Evolutionary conservation across 2,329 filamentous ascomycete species (phyloP), one percentile per base, ranked within the genome.

Genomic region (Monosporascus cannonballus): DNA sequence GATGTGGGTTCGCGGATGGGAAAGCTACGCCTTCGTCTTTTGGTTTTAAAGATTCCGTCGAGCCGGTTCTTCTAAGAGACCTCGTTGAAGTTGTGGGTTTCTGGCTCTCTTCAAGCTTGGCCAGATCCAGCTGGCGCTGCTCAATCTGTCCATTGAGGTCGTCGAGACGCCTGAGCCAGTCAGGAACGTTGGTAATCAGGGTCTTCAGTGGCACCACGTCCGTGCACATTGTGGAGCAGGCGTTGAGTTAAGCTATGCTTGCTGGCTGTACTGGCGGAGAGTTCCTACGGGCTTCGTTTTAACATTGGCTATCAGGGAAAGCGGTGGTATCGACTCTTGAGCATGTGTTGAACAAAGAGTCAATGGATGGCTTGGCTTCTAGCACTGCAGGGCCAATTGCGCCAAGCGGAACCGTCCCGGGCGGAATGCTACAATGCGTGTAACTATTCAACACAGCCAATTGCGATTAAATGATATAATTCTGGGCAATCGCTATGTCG

Each of bases 61-160:
- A 81, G 47, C 78, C 78, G 50, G 73, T 73, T 56, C 79, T 78
- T 52, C 75, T 71, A 17, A 80, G 60, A 3, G 77, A 78, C 53
- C 67, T 72, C 24, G 20, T 46, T 39, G 69, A 65, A 6, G 70
- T 61, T n/a, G 64, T 59, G 17, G 57, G 58, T 2, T 66, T 63
- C 27, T 68, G 69, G 24, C 56, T 63, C 27, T 62, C 63, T 25
- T 67, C 70, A 52, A 80, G 65, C 53, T 73, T 73, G 37, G 81
- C 83, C 52, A 86, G 73, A 62, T 85, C 81, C 49, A 73, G 69
- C 70, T 86, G 83, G 54, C 83, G 81, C 62, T 78, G 73, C 54
- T 81, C 76, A 54, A 86, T 83, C 65, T 86, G 78, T 54, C 74
- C 73, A 62, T 76, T 83, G 53, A 86, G 75, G 49, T 84, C 78